Percentiles rank a stretch among this genome's conserved stretches.
Evolutionary conservation across 495 filamentous ascomycete genomes (phyloP).

Genomic region (Astrothelium macrocarpum): DNA sequence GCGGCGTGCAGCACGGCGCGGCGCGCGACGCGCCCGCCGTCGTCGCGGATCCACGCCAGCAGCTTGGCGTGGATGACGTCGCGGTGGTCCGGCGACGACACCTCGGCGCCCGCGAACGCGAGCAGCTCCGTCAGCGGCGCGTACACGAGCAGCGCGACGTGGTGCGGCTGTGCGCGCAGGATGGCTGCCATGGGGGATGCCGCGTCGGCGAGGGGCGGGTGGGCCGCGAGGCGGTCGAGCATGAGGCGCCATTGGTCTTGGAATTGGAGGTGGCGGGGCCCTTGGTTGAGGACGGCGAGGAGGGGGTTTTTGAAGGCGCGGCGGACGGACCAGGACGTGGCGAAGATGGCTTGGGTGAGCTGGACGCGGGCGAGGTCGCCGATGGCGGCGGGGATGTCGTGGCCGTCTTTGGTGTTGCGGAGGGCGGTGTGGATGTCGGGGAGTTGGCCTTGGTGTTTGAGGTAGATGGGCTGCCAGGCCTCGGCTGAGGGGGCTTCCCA

Average conservation of each 20-base stretch:
- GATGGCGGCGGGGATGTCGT: background rate
- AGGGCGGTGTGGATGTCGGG: background rate
- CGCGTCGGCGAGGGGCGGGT: background rate
- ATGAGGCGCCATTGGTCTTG: background rate
- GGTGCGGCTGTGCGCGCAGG: background rate
- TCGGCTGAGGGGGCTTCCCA: slow-evolving; percentile 10
- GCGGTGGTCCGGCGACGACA: background rate
- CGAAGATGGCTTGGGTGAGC: background rate
- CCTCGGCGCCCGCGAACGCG: background rate
- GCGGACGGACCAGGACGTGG: background rate
- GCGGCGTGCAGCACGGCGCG: background rate
- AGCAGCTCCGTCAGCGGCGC: background rate
- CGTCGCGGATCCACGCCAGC: background rate
- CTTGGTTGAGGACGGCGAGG: background rate
- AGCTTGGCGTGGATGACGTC: background rate
- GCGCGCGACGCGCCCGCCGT: background rate
- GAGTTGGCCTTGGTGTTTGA: background rate
- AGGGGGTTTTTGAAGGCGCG: background rate
- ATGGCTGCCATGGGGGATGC: background rate
- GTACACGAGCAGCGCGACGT: background rate
- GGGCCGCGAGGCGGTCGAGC: background rate
- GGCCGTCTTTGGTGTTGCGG: background rate
- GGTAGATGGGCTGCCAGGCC: slow-evolving; percentile 8
- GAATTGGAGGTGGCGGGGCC: background rate
- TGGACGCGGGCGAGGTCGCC: background rate